Percentiles rank a stretch among this genome's conserved stretches.
phyloP scores from a whole-genome alignment of 139 green algal species.

The Chlamydomonas sp. region DNA sequence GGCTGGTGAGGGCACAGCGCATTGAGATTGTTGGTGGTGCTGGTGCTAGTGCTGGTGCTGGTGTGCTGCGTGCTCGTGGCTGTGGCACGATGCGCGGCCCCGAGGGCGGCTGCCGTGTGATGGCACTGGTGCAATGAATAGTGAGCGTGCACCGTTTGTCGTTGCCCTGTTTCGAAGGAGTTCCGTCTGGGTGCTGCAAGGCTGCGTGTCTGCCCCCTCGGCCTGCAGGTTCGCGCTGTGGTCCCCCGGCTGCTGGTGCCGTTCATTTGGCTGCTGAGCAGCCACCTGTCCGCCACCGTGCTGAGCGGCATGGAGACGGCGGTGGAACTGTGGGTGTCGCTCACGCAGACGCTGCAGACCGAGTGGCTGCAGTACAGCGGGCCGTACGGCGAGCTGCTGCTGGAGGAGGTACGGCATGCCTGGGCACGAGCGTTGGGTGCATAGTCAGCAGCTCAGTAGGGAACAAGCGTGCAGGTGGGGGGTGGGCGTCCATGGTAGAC shows the following conservation, averaged over 20 bases:
- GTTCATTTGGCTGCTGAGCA: conserved; percentile 13
- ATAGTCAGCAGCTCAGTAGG: not conserved
- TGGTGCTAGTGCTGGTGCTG: too few species aligned
- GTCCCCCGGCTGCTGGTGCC: conserved; percentile 22
- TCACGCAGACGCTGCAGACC: conserved; percentile 74
- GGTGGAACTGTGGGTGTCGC: conserved; percentile 80
- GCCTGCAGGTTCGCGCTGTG: conserved; percentile 4
- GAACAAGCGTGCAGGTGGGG: not conserved
- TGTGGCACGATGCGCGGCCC: too few species aligned
- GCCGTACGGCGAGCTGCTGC: conserved; percentile 32
- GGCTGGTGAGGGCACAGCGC: not conserved
- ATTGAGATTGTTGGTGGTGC: too few species aligned
- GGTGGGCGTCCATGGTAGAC: not conserved
- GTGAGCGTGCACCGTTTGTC: not conserved
- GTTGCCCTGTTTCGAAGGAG: not conserved
- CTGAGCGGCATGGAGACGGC: conserved; percentile 75
- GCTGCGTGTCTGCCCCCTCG: too few species aligned
- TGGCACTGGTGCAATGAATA: not conserved
- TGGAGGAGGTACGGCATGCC: conserved; percentile 49
- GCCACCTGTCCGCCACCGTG: conserved; percentile 9
- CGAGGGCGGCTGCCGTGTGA: too few species aligned
- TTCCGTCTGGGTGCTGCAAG: too few species aligned
- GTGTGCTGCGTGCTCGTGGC: too few species aligned
- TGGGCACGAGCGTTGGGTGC: not conserved
- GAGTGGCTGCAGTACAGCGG: conserved; percentile 51